Conservation (phyloP, 1,284 basidiomycete genomes). For the Tilletiopsis washingtonensis region DNA sequence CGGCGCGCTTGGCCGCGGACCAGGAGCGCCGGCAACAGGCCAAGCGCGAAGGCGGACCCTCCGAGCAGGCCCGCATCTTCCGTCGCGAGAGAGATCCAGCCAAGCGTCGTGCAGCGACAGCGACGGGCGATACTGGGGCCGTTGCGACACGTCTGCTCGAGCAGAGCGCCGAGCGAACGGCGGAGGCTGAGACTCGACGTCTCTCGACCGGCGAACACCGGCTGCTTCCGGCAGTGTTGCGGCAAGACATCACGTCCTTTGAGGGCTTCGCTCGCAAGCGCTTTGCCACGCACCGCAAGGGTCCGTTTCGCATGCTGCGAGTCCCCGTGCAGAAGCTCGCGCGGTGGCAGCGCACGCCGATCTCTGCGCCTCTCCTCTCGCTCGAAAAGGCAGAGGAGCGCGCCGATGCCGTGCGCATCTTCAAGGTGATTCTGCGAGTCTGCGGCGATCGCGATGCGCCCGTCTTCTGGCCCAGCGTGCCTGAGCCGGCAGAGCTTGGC, state of each 20-base stretch:
- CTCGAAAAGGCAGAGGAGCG: conserved; percentile 57
- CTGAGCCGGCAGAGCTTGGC: not conserved
- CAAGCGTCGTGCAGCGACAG: too few relatives aligned
- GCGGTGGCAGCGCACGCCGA: conserved; percentile 52
- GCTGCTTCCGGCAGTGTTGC: conserved; percentile 1
- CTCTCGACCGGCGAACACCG: conserved; percentile 5
- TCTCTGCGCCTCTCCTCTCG: conserved; percentile 65
- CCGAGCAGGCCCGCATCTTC: not conserved
- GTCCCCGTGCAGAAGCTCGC: conserved; percentile 2
- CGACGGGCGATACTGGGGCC: too few relatives aligned
- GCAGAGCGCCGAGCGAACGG: too few relatives aligned
- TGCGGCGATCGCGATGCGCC: conserved; percentile 77
- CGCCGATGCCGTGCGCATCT: conserved; percentile 69
- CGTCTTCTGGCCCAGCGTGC: conserved; percentile 7
- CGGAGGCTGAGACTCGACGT: conserved; percentile 1
- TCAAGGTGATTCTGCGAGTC: conserved; percentile 78
- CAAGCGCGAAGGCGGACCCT: too few relatives aligned
- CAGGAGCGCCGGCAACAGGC: too few relatives aligned
- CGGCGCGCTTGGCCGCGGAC: too few relatives aligned
- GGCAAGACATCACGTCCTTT: not conserved
- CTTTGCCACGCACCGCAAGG: conserved; percentile 7
- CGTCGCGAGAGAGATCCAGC: conserved; percentile 6
- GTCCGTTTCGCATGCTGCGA: conserved; percentile 3
- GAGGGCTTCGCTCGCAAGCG: conserved; percentile 1
- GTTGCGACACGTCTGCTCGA: too few relatives aligned